Percentiles rank a stretch among this genome's conserved stretches.
Evolutionary conservation across 1,139 yeast species (phyloP).

Genomic region (Diutina siamensis): DNA sequence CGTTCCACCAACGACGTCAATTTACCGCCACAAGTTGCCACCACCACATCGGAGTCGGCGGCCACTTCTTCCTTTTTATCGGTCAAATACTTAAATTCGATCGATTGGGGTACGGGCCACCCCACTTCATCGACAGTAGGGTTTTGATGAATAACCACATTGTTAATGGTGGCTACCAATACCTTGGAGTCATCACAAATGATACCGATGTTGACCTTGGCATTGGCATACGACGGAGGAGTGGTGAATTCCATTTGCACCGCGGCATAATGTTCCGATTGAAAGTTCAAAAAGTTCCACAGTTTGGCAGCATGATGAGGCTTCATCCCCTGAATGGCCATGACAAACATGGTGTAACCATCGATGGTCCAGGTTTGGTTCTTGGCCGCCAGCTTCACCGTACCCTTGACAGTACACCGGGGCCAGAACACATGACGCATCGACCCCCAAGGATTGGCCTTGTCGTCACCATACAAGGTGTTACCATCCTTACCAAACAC

Average conservation of each 20-base stretch:
- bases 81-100: constrained; percentile 38
- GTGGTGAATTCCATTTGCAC: constrained; percentile 94
- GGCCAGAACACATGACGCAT: constrained; percentile 98
- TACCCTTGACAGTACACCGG: constrained; percentile 60
- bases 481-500: constrained; percentile 85
- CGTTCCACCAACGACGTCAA: constrained; percentile 63
- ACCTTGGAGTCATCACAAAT: constrained; percentile 55
- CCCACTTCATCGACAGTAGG: constrained; percentile 65
- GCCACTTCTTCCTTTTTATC: constrained; percentile 7
- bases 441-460: constrained; percentile 85
- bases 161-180: constrained; percentile 54
- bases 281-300: constrained; percentile 92
- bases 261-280: constrained; percentile 61
- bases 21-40: constrained; percentile 39
- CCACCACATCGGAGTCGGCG: constrained; percentile 19
- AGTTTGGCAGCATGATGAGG: constrained; percentile 97
- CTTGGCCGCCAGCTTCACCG: constrained; percentile 26
- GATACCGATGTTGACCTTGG: constrained; percentile 73
- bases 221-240: constrained; percentile 77
- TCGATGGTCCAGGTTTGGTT: constrained; percentile 20
- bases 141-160: constrained; percentile 52
- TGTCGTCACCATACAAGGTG: constrained; percentile 76
- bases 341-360: constrained; percentile 74
- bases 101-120: constrained; percentile 77
- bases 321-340: constrained; percentile 99